Base-by-base conservation (phyloP, 1,284 basidiomycete genomes). In the Trametes pubescens region DNA sequence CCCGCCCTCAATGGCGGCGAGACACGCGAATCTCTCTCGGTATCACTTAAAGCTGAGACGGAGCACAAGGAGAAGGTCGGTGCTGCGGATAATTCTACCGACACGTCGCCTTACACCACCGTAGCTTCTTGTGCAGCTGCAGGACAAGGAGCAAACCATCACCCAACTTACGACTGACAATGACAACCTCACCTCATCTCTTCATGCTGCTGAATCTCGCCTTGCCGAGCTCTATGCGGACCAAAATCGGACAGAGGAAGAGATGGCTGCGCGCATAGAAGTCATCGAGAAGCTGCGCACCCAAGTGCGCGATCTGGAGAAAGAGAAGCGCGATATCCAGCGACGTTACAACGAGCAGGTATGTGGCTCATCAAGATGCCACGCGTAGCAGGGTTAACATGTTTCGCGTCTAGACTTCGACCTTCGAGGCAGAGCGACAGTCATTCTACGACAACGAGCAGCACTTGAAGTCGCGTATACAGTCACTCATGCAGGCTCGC, bases 391-490 rank as follows among this genome's bases (percentile, higher is more conserved):
- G 22, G 59, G 63, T 62, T 68, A 54, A 69, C 59, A 24, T 59
- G 5, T 4, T 29, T 56, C 48, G 38, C 18, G 1, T 18, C 38
- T 70, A 94, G 91, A 91, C 88, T 26, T 78, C 85, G 24, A 91
- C 90, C 7, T 94, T 93, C 72, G 92, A 94, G 74, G 90, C 92
- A 13, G 92, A 94, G 76, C 87, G 92, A 49, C 92, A 94, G 75
- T 86, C 92, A 16, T 91, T 93, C 74, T 94, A 93, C 72, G 92
- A 94, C 77, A 93, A 92, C 72, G 92, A 94, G 69, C 90, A 93
- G 73, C 92, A 94, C 77, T 86, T 94, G 60, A 94, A 93, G 76
- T 94, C 92, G 49, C 90, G 92, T 62, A 94, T 94, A 56, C 90
- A 91, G 72, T 91, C 91, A 4, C 83, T 94, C 35, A 82, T 84